These are phyloP conservation scores for Talaromyces trachyspermus DNA, from an alignment of 495 filamentous ascomycete species.

Conservation along the genomic window DNA sequence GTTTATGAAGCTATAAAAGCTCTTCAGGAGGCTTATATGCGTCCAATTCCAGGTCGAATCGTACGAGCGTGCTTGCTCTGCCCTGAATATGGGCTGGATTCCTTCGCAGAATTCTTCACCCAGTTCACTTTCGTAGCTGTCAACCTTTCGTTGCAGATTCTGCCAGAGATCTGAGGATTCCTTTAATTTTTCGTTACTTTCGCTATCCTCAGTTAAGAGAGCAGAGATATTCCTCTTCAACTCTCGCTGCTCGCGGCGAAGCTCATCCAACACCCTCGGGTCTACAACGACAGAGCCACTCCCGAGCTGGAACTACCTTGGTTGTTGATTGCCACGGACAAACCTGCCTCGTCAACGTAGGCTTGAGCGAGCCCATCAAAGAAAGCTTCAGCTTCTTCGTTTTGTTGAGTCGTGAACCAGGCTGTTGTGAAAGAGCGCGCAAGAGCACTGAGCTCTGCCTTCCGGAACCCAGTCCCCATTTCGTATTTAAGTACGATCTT, in stretches of 20 bases:
- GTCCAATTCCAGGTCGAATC: slow-evolving; percentile 17
- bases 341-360: not conserved
- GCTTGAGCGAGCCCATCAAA: slow-evolving; percentile 5
- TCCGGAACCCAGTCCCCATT: slow-evolving; percentile 3
- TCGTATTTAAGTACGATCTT: not conserved
- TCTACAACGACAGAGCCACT: slow-evolving; percentile 6
- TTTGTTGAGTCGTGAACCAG: slow-evolving; percentile 48
- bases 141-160: slow-evolving; percentile 5
- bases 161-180: not conserved
- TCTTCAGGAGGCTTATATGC: no score
- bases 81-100: slow-evolving; percentile 9
- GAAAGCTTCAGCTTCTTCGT: slow-evolving; percentile 5
- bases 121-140: slow-evolving; percentile 7
- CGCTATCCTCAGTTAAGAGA: not conserved
- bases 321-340: not conserved
- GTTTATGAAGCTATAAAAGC: no score
- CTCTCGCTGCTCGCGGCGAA: not conserved
- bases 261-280: not conserved
- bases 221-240: not conserved
- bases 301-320: not conserved
- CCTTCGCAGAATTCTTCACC: slow-evolving; percentile 7
- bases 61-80: slow-evolving; percentile 6
- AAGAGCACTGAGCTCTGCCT: slow-evolving; percentile 5
- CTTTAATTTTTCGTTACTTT: not conserved
- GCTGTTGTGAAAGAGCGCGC: not conserved